These are phyloP conservation scores for Micractinium sp. DNA, from an alignment of 139 green algal species.

Conservation along the genomic window DNA sequence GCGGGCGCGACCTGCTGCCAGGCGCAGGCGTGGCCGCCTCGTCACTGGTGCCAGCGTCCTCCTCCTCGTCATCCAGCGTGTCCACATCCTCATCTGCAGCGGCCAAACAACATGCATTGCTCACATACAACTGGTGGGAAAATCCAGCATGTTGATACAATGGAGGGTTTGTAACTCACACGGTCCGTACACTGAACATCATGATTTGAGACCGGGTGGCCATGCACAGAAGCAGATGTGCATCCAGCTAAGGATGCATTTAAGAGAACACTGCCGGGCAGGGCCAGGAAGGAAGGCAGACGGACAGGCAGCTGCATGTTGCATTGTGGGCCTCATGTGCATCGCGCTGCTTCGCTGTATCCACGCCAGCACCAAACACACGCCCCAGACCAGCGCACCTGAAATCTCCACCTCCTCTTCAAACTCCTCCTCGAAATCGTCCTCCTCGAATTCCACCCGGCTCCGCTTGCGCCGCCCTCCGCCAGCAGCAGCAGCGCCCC, in stretches of 20 bases:
- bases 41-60: neutral
- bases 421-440: constrained; percentile 29
- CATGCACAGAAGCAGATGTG: neutral
- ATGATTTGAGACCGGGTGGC: neutral
- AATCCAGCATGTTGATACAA: no score
- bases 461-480: constrained; percentile 30
- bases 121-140: neutral
- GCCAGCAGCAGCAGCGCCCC: no score
- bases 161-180: no score
- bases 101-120: neutral
- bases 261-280: neutral
- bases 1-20: neutral
- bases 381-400: neutral
- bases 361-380: no score
- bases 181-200: no score
- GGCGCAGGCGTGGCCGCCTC: neutral
- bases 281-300: neutral
- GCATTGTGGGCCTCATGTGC: neutral
- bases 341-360: no score
- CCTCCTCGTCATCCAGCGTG: neutral
- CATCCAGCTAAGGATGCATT: neutral
- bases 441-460: constrained; percentile 14
- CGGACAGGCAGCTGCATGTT: neutral
- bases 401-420: constrained; percentile 27
- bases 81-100: constrained; percentile 12